Base-by-base conservation (phyloP, 352 stramenopile genomes). In the Phytophthora tubulina region DNA sequence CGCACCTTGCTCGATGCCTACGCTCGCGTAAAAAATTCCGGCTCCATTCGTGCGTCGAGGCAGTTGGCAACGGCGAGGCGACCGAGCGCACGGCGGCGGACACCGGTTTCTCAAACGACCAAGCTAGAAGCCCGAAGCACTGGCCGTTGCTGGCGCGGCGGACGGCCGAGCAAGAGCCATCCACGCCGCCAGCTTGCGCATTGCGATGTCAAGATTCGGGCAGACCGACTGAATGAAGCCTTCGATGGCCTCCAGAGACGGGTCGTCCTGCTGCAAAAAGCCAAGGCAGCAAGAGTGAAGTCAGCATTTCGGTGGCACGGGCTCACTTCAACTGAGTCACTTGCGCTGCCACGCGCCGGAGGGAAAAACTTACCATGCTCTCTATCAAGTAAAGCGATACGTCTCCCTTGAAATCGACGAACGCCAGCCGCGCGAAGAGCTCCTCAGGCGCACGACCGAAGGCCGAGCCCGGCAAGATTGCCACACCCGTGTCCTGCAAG, bases 391-490 rank as follows among this genome's bases (percentile, higher is more conserved):
- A 97, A 49, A 97, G 75, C 15, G 90, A 88, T 46, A 96, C 86
- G 30, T 95, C 90, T 55, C 90, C 90, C 65, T 96, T 95, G 54
- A 97, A 97, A 67, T 96, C 90, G 2, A 97, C 90, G 59, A 94
- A 96, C 6, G 90, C 90, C 38, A 97, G 78, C 0, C 90, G 88
- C 30, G 84, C 88, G 53, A 91, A 94, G 36, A 96, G 81, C 63
- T 97, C 89, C 15, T 90, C 73, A 2, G 85, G 81, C 9, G 74
- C 76, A n/a, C 90, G 85, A 11, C 90, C 90, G 60, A 97, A 97
- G 33, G 80, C 90, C 6, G 90, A 96, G 15, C 90, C 90, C 1
- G 90, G 90, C 8, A 97, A 73, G 49, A 97, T 91, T 46, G 90
- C 90, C 13, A 97, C 90, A 14, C 89, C 89, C 6, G 90, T 97